Percentiles rank a stretch among this genome's conserved stretches.
Conservation (phyloP, 2,329 filamentous ascomycete genomes). For the Zalaria sp. region DNA sequence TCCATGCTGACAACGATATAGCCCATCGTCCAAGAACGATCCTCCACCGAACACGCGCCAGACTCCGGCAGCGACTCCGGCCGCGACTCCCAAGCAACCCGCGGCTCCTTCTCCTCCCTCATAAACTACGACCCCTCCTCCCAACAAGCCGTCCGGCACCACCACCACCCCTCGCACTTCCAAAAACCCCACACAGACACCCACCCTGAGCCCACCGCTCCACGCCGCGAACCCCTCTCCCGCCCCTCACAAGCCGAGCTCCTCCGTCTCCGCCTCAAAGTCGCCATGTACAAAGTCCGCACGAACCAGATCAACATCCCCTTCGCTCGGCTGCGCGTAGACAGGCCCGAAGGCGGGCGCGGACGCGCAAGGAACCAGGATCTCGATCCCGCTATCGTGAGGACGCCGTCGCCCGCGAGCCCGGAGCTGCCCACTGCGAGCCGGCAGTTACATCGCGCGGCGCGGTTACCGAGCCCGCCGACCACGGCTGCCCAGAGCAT, state of each 20-base stretch:
- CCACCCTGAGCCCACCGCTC: not conserved
- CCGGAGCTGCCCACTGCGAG: no score
- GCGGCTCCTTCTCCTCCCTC: conserved; percentile 31
- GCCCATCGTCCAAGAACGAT: conserved; percentile 13
- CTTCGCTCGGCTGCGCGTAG: conserved; percentile 38
- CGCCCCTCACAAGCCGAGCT: conserved; percentile 40
- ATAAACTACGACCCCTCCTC: conserved; percentile 33
- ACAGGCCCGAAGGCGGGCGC: conserved; percentile 8
- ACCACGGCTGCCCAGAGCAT: no score
- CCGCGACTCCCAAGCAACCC: conserved; percentile 15
- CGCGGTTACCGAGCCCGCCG: no score
- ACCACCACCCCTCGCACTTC: not conserved
- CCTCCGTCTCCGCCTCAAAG: conserved; percentile 51
- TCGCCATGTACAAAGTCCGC: conserved; percentile 61
- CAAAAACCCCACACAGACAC: not conserved
- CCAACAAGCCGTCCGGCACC: conserved; percentile 15
- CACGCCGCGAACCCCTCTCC: not conserved
- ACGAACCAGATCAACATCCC: conserved; percentile 58
- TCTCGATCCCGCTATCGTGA: not conserved
- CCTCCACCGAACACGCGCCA: conserved; percentile 8
- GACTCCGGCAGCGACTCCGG: conserved; percentile 7
- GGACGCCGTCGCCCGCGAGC: no score
- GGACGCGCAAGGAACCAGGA: conserved; percentile 7
- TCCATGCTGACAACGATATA: conserved; percentile 1
- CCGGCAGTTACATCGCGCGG: no score